phyloP scores from a whole-genome alignment of 768 basidiomycete species.

The Gautieria morchelliformis region DNA sequence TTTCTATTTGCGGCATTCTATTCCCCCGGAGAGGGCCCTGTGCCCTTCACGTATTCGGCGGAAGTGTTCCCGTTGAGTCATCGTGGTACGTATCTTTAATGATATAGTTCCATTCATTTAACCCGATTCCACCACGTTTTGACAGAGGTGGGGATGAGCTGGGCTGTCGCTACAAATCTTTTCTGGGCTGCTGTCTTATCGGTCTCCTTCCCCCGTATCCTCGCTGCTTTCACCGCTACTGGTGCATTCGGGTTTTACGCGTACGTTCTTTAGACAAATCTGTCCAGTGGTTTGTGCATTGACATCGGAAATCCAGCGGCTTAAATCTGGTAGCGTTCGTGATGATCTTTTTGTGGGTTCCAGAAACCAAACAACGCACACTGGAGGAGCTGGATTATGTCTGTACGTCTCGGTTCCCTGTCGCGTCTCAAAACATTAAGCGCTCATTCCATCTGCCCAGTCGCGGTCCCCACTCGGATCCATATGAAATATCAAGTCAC shows the following conservation, averaged over 20 bases:
- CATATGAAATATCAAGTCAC: conserved; percentile 36
- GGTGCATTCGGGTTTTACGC: conserved; percentile 74
- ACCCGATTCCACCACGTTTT: no score
- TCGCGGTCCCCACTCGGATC: conserved; percentile 33
- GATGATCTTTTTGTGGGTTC: conserved; percentile 52
- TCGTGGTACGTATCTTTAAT: conserved; percentile 34
- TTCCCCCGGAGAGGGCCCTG: conserved; percentile 82
- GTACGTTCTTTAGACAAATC: background rate
- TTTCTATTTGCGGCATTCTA: conserved; percentile 60
- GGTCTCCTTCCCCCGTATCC: conserved; percentile 63
- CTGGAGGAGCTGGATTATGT: conserved; percentile 53
- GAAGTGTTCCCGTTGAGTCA: conserved; percentile 85
- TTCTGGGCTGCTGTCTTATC: conserved; percentile 48
- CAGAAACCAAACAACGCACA: conserved; percentile 60
- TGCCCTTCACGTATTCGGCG: conserved; percentile 85
- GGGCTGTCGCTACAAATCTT: conserved; percentile 53
- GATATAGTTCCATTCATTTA: no score
- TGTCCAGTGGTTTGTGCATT: background rate
- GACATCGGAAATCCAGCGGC: background rate
- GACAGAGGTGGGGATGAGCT: conserved; percentile 52
- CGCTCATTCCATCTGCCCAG: no score
- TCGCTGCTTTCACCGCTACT: conserved; percentile 55
- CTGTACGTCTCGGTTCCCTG: conserved; percentile 8
- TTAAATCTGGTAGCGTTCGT: conserved; percentile 43
- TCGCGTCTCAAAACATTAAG: no score